phyloP scores from a whole-genome alignment of 2,329 filamentous ascomycete genomes.

The Cladosporium sp. region DNA sequence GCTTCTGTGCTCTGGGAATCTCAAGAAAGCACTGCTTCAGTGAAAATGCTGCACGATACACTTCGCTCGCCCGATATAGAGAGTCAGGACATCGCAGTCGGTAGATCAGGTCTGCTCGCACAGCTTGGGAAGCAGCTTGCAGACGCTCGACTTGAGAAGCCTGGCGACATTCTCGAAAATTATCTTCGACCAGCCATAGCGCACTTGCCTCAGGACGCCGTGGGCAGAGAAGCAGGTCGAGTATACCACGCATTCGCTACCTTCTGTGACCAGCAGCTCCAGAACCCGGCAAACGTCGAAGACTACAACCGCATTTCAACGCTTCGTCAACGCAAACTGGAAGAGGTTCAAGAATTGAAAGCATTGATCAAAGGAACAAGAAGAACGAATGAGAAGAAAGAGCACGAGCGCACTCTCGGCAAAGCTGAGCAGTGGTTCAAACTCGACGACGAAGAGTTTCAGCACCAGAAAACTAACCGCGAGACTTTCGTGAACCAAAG shows the following conservation, averaged over 20 bases:
- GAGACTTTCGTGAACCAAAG: constrained; percentile 83
- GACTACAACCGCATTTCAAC: constrained; percentile 78
- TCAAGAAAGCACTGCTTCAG: constrained; percentile 83
- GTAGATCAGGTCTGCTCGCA: constrained; percentile 73
- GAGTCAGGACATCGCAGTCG: constrained; percentile 68
- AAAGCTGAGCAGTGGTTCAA: constrained; percentile 85
- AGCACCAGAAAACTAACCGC: constrained; percentile 70
- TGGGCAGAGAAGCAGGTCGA: constrained; percentile 71
- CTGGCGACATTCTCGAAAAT: constrained; percentile 80
- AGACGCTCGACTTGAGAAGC: constrained; percentile 83
- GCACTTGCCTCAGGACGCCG: constrained; percentile 65
- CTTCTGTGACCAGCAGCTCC: constrained; percentile 92
- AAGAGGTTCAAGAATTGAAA: constrained; percentile 73
- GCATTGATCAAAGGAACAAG: constrained; percentile 49
- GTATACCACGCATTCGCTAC: constrained; percentile 93
- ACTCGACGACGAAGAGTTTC: constrained; percentile 84
- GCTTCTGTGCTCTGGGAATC: constrained; percentile 93
- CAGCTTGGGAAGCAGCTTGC: constrained; percentile 87
- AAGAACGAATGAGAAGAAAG: constrained; percentile 45
- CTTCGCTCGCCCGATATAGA: constrained; percentile 58
- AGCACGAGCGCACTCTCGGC: constrained; percentile 55
- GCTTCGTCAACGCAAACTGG: constrained; percentile 72
- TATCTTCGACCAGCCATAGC: constrained; percentile 82
- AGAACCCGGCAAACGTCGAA: constrained; percentile 78
- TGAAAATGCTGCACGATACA: constrained; percentile 78